Conservation (phyloP, 192 early-diverging fungal species). For the Linnemannia hyalina region DNA sequence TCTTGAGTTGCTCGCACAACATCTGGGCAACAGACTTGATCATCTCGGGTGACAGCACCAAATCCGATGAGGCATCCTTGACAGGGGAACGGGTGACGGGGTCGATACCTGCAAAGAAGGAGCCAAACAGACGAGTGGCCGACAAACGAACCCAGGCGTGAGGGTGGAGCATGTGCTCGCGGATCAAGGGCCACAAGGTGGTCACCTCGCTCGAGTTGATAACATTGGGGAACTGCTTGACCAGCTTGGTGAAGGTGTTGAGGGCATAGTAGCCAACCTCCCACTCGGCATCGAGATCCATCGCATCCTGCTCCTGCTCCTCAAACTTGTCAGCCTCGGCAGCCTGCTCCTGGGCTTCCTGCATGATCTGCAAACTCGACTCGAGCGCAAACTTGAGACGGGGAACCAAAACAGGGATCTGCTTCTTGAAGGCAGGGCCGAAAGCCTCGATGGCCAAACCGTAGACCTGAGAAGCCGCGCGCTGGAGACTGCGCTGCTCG, state of each 20-base stretch:
- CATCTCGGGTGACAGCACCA: slow-evolving; percentile 52
- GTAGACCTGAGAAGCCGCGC: slow-evolving; percentile 87
- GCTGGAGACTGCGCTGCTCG: slow-evolving; percentile 75
- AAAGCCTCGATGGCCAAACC: slow-evolving; percentile 87
- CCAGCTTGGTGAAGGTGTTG: slow-evolving; percentile 80
- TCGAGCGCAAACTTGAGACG: slow-evolving; percentile 65
- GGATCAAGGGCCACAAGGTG: slow-evolving; percentile 76
- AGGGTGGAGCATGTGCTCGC: slow-evolving; percentile 84
- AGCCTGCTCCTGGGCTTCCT: slow-evolving; percentile 60
- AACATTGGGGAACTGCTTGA: slow-evolving; percentile 66
- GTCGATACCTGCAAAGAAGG: slow-evolving; percentile 81
- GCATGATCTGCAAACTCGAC: slow-evolving; percentile 55
- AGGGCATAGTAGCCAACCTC: slow-evolving; percentile 88
- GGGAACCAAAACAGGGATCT: slow-evolving; percentile 65
- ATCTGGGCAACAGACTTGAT: slow-evolving; percentile 67
- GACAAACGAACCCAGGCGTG: slow-evolving; percentile 91
- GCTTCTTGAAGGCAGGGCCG: slow-evolving; percentile 70
- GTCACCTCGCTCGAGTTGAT: slow-evolving; percentile 63
- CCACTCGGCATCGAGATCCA: slow-evolving; percentile 82
- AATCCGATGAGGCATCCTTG: slow-evolving; percentile 30
- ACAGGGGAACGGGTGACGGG: slow-evolving; percentile 57
- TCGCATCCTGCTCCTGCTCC: slow-evolving; percentile 48
- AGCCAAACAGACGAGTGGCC: slow-evolving; percentile 78
- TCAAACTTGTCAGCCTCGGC: slow-evolving; percentile 35
- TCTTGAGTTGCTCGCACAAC: slow-evolving; percentile 75